These are phyloP conservation scores for Teunomyces cretensis DNA, from an alignment of 805 yeast species.

Conservation along the genomic window DNA sequence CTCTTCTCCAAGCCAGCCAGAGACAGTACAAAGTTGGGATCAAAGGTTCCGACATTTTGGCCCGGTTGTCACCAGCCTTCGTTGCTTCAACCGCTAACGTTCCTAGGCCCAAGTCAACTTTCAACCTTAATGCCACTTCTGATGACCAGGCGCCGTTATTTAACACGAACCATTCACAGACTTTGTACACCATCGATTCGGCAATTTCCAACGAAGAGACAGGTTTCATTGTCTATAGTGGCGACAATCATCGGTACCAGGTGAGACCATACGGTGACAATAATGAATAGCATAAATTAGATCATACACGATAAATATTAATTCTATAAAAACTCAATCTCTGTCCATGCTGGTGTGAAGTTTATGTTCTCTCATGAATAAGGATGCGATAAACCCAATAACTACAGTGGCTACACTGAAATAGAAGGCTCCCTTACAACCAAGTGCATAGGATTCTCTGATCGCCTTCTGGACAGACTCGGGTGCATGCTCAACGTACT, in stretches of 20 bases:
- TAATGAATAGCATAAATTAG: neutral
- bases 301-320: neutral
- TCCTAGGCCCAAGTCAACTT: constrained; percentile 12
- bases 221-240: constrained; percentile 16
- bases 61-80: constrained; percentile 15
- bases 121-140: constrained; percentile 14
- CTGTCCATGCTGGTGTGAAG: constrained; percentile 54
- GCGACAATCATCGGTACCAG: constrained; percentile 20
- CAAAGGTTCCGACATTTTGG: constrained; percentile 10
- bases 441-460: constrained; percentile 49
- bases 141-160: constrained; percentile 7
- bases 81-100: constrained; percentile 3
- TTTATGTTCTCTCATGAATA: constrained; percentile 56
- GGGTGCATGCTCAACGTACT: constrained; percentile 56
- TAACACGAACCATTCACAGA: constrained; percentile 10
- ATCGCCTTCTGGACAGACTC: constrained; percentile 46
- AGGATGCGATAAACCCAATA: constrained; percentile 41
- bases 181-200: constrained; percentile 7
- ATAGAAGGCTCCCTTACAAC: constrained; percentile 53
- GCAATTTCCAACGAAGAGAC: constrained; percentile 1
- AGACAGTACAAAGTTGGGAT: constrained; percentile 11
- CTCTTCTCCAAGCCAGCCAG: constrained; percentile 3
- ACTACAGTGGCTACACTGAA: constrained; percentile 44
- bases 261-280: constrained; percentile 9
- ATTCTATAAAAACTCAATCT: constrained; percentile 15